phyloP scores from a whole-genome alignment of 2,329 filamentous ascomycete species.

The Hypoxylon sp. region DNA sequence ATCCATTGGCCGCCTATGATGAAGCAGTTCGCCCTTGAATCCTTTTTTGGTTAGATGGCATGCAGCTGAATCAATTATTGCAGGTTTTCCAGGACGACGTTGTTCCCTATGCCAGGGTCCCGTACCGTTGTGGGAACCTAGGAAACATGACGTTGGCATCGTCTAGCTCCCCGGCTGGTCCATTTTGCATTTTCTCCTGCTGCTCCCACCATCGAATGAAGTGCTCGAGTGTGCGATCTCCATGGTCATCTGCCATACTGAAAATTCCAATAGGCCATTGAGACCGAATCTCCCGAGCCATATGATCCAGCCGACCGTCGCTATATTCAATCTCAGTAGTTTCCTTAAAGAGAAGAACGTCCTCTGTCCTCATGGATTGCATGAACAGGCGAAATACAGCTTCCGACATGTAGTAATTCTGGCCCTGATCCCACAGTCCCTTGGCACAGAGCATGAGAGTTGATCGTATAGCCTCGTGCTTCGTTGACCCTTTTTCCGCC shows the following conservation, averaged over 20 bases:
- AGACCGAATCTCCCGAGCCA: slow-evolving; percentile 46
- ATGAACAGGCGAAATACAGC: slow-evolving; percentile 44
- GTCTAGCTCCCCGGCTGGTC: slow-evolving; percentile 11
- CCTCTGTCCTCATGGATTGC: slow-evolving; percentile 40
- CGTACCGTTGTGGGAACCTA: slow-evolving; percentile 21
- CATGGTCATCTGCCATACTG: slow-evolving; percentile 37
- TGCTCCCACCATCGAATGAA: slow-evolving; percentile 44
- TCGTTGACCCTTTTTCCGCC: slow-evolving; percentile 21
- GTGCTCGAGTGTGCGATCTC: slow-evolving; percentile 37
- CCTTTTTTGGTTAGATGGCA: neutral
- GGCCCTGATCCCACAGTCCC: slow-evolving; percentile 49
- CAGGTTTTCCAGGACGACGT: too few species aligned
- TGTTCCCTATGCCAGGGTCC: slow-evolving; percentile 6
- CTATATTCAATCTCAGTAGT: slow-evolving; percentile 37
- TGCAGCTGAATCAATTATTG: too few species aligned
- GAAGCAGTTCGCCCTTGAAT: neutral
- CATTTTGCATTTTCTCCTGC: slow-evolving; percentile 19
- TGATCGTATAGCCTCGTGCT: slow-evolving; percentile 42
- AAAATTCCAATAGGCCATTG: slow-evolving; percentile 49
- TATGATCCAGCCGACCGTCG: slow-evolving; percentile 31
- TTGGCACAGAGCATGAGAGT: slow-evolving; percentile 51
- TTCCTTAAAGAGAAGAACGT: slow-evolving; percentile 39
- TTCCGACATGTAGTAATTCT: slow-evolving; percentile 47
- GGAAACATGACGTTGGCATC: slow-evolving; percentile 4
- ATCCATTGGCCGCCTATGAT: neutral